Evolutionary conservation across 2,329 filamentous ascomycete species (phyloP), one percentile per base, ranked within the genome.

Genomic region (Cytospora schulzeri): DNA sequence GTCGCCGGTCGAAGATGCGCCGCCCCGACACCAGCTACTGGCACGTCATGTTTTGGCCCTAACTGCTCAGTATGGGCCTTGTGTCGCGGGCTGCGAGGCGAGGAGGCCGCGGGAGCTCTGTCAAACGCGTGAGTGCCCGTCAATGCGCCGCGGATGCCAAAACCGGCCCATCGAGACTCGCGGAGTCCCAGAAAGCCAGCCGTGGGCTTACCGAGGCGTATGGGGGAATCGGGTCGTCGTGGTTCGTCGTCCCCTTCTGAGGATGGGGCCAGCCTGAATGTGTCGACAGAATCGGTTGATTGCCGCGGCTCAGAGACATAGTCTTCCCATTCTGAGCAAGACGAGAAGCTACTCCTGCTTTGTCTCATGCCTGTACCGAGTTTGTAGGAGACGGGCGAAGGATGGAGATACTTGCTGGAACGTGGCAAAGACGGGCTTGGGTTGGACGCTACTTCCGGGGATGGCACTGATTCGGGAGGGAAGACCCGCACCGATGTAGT

Each of bases 101-200:
- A 51, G 6, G 56, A 29, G 8, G 51, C 51, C 12, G 53, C 51
- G 3, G 63, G 31, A 56, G 58, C 53, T 15, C 22, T 41, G 29
- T 67, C 64, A 55, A 71, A 71, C 0, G 70, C 69, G 2, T 70
- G 69, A 19, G 69, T 65, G 3, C 72, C 71, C 1, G 70, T 72
- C 50, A 76, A 67, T 3, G 74, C 73, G 15, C 71, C 69, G 17
- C 72, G 71, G 26, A 76, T 65, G 1, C 72, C 73, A 31, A 74
- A 60, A 15, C 70, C 69, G 9, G 69, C 66, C n/a, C 70, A 67
- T 11, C 66, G 68, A 8, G 67, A 66, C 65, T 73, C 73, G 62
- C 70, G 67, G 17, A 77, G 63, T 22, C 74, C 74, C 1, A 76
- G 66, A 58, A 70, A 70, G 29, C 75, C 73, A 2, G 74, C 70